Evolutionary conservation across 2,329 filamentous ascomycete genomes (phyloP).

Genomic region (Cytospora mali): DNA sequence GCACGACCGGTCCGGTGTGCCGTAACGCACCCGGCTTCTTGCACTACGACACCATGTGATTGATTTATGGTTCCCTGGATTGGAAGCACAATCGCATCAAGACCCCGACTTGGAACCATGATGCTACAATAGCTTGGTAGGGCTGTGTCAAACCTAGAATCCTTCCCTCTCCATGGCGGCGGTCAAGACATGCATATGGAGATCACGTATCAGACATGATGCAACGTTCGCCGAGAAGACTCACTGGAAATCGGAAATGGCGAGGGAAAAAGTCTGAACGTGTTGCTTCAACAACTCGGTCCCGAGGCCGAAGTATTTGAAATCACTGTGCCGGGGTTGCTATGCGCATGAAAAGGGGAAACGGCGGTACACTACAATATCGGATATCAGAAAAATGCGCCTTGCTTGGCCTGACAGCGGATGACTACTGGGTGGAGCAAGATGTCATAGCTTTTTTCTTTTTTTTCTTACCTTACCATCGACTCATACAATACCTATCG

Average conservation of each 20-base stretch:
- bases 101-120: background rate
- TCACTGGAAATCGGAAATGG: background rate
- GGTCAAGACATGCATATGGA: conserved; percentile 9
- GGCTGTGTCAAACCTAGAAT: conserved; percentile 18
- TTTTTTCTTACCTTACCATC: background rate
- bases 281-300: background rate
- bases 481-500: background rate
- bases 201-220: conserved; percentile 4
- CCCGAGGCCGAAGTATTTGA: background rate
- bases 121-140: conserved; percentile 10
- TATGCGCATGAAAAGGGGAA: background rate
- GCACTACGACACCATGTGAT: background rate
- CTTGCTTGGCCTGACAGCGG: background rate
- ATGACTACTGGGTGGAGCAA: background rate
- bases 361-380: background rate
- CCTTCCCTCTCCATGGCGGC: conserved; percentile 5
- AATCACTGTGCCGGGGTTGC: background rate
- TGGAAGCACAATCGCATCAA: background rate
- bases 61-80: background rate
- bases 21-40: background rate
- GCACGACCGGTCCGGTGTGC: background rate
- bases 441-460: background rate
- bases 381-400: background rate
- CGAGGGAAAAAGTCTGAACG: background rate
- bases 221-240: conserved; percentile 3